Evolutionary conservation across 176 grass and related monocot genomes (phyloP), one percentile per base, ranked within the genome.

Genomic region (Aechmea fasciata): DNA sequence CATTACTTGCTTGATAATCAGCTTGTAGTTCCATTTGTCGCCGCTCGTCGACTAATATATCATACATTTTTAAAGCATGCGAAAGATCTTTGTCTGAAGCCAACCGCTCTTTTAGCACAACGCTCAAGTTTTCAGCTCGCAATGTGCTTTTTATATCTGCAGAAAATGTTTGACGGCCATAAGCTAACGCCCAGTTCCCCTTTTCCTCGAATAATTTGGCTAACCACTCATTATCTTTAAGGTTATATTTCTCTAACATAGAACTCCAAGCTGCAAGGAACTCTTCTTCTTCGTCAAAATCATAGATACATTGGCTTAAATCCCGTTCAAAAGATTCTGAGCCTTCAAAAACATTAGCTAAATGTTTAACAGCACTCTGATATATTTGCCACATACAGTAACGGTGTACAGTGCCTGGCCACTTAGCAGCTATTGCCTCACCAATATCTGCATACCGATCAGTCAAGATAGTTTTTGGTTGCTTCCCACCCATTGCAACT

Each of bases 361-460:
- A 78, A 19, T 79, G 85, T 68, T 85, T 90, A 63, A 73, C 61
- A 70, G 79, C 77, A 73, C 74, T 82, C 67, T 85, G 86, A 77
- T 92, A 96, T 80, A 92, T 92, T 78, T 96, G 93, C 82, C 84
- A 92, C 26, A 82, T 28, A 49, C 86, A 96, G 55, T 63, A 81
- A 67, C 53, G 85, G 23, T 87, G 81, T 49, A 81, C 17, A 70
- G 93, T 76, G 62, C 76, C 79, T 51, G 83, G 81, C 88, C 93
- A 96, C 20, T 72, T 67, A 74, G 81, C 76, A 67, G 64, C 68
- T 71, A 89, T 72, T 55, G 85, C 77, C 85, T 92, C 76, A 75
- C 70, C 87, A 63, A 96, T 87, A 70, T 71, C 41, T 53, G 65
- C 65, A 80, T 66, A 81, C 61, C 49, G 77, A 76, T 83, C 83